Evolutionary conservation across 2,329 filamentous ascomycete species (phyloP), one percentile per base, ranked within the genome.

Genomic region (Penicillium sp.): DNA sequence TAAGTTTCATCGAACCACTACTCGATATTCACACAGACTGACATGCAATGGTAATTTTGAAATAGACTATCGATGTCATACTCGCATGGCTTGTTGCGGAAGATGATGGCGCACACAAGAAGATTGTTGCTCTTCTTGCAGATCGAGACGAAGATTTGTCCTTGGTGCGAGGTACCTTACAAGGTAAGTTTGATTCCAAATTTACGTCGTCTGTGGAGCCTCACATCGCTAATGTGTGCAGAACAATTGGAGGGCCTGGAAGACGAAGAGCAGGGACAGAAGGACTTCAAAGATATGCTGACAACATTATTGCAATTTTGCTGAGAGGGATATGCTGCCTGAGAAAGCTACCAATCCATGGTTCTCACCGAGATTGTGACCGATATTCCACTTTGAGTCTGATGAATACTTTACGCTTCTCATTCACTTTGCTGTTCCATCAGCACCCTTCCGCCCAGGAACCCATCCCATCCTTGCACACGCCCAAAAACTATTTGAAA

Each of bases 41-140:
- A 37, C 9, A 28, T 11, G 8, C 46, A 46, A n/a, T 24, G 27
- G 5, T 11, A 41, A 54, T 69, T 72, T 86, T 82, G 2, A 3
- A 11, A 2, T 9, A 60, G 56, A 59, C 57, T 3, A 80, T 93
- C 39, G 91, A 97, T 71, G 79, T 90, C 0, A 81, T 93, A 28
- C 69, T 98, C 28, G 88, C 90, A 9, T 98, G 93, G 93, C 76
- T 97, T 29, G 78, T 89, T 6, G 93, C 90, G 0, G 93, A 98
- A 69, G 93, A 98, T 61, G 76, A 76, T 32, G 89, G 88, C 0
- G 87, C 88, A 1, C 81, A 77, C 58, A 75, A 71, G 47, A 85
- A 77, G 59, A 82, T 95, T 29, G 68, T 76, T 43, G 70, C 75
- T 24, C 68, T 86, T 4, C 70, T 96, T 36, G 81, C 78, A 1